A percentile compares a stretch with the other conserved stretches of the same genome.
phyloP scores from a whole-genome alignment of 140 eudicot species.

The Erigeron philadelphicus region DNA sequence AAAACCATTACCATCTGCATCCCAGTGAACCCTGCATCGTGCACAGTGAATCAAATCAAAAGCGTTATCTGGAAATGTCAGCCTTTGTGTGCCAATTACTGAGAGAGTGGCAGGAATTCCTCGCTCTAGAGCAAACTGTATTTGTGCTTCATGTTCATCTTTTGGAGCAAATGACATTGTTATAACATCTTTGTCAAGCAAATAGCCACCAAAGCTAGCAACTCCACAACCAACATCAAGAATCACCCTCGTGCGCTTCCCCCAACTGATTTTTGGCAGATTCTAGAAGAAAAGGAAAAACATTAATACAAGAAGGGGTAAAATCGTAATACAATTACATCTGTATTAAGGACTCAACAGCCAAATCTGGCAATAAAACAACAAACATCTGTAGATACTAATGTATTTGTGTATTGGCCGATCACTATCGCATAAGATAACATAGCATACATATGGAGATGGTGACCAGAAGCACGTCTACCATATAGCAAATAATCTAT shows the following conservation, averaged over 20 bases:
- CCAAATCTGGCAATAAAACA: conserved; percentile 9
- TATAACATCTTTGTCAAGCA: conserved; percentile 78
- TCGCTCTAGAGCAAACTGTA: conserved; percentile 94
- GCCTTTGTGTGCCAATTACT: conserved; percentile 90
- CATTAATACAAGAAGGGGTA: conserved; percentile 1
- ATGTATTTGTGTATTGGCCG: neutral
- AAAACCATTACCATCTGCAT: conserved; percentile 62
- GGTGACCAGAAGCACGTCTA: neutral
- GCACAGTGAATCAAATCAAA: conserved; percentile 95
- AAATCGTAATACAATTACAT: conserved; percentile 1
- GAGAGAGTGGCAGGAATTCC: conserved; percentile 97
- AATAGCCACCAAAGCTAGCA: conserved; percentile 98
- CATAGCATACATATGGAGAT: neutral
- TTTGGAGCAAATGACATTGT: conserved; percentile 99
- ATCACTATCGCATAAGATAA: conserved; percentile 13
- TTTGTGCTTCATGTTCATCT: conserved; percentile 98
- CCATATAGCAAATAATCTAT: neutral
- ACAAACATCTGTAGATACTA: conserved; percentile 2
- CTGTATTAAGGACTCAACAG: neutral
- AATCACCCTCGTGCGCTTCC: conserved; percentile 75
- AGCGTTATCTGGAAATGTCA: conserved; percentile 83
- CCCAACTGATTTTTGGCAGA: conserved; percentile 79
- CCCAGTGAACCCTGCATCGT: conserved; percentile 99
- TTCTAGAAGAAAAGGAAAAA: conserved; percentile 38
- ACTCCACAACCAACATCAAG: conserved; percentile 99